phyloP scores from a whole-genome alignment of 192 early-diverging fungal genomes.

The Globomyces pollinis-pini region DNA sequence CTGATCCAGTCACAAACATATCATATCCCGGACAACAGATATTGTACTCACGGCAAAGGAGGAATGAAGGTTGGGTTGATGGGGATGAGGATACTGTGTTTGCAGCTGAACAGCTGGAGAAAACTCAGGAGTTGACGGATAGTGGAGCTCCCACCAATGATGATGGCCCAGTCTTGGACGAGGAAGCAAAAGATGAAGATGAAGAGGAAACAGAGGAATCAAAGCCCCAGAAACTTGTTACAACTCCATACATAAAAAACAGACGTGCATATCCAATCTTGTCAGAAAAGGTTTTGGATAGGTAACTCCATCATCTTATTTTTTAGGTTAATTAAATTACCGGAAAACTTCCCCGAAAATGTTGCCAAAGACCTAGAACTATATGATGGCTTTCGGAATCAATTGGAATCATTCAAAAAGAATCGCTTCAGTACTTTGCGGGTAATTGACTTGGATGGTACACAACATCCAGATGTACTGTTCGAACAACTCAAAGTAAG shows the following conservation, averaged over 20 bases:
- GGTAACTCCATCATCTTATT: too few relatives aligned
- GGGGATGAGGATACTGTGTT: constrained; percentile 10
- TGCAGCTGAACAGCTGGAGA: neutral
- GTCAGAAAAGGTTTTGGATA: constrained; percentile 29
- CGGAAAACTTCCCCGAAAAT: constrained; percentile 28
- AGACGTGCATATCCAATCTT: constrained; percentile 30
- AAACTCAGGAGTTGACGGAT: neutral
- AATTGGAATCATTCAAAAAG: constrained; percentile 12
- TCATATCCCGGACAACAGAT: constrained; percentile 40
- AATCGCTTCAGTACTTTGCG: constrained; percentile 23
- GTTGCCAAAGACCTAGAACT: constrained; percentile 13
- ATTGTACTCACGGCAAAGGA: constrained; percentile 20
- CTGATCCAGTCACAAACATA: constrained; percentile 32
- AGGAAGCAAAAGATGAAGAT: constrained; percentile 14
- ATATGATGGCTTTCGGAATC: constrained; percentile 1
- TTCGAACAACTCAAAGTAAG: constrained; percentile 17
- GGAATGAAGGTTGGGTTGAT: constrained; percentile 28
- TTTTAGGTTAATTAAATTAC: constrained; percentile 38
- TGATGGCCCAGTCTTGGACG: constrained; percentile 4
- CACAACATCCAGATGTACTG: constrained; percentile 35
- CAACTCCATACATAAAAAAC: constrained; percentile 23
- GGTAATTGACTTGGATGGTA: constrained; percentile 34
- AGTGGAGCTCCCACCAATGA: neutral
- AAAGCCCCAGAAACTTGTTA: neutral
- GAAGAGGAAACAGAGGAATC: constrained; percentile 13